These are phyloP conservation scores for Sarocladium brachiariae DNA, from an alignment of 2,329 filamentous ascomycete species.

Conservation along the genomic window DNA sequence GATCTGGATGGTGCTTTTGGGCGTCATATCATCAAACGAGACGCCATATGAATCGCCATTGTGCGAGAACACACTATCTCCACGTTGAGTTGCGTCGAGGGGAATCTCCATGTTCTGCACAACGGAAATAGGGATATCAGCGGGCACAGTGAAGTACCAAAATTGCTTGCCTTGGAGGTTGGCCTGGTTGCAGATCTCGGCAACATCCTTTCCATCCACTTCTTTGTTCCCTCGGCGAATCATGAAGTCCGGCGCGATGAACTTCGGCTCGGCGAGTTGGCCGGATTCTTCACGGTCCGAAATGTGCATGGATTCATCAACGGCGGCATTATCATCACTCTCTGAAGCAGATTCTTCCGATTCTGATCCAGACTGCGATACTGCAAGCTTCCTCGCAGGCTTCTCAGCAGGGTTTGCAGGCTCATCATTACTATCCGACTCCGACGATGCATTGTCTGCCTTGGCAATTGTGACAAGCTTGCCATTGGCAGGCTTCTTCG, in stretches of 20 bases:
- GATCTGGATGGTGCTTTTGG: slow-evolving; percentile 47
- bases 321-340: slow-evolving; percentile 17
- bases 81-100: slow-evolving; percentile 45
- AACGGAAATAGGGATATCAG: slow-evolving; percentile 60
- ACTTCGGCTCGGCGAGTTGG: slow-evolving; percentile 35
- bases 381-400: slow-evolving; percentile 12
- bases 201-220: slow-evolving; percentile 37
- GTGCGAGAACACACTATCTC: slow-evolving; percentile 52
- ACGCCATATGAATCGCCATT: slow-evolving; percentile 58
- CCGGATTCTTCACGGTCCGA: slow-evolving; percentile 21
- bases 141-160: slow-evolving; percentile 73
- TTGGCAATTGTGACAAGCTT: background rate
- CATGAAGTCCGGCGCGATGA: slow-evolving; percentile 46
- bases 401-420: slow-evolving; percentile 14
- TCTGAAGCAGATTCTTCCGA: slow-evolving; percentile 12
- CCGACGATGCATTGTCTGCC: background rate
- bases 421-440: slow-evolving; percentile 5
- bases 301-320: slow-evolving; percentile 34
- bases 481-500: slow-evolving; percentile 7
- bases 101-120: slow-evolving; percentile 58
- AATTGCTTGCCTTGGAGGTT: slow-evolving; percentile 64
- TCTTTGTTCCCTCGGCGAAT: slow-evolving; percentile 39
- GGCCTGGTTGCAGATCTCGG: slow-evolving; percentile 49
- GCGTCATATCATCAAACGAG: slow-evolving; percentile 43
- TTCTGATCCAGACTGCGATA: background rate